These are phyloP conservation scores for Aphanoascus verrucosus DNA, from an alignment of 2,329 filamentous ascomycete genomes.

Conservation along the genomic window DNA sequence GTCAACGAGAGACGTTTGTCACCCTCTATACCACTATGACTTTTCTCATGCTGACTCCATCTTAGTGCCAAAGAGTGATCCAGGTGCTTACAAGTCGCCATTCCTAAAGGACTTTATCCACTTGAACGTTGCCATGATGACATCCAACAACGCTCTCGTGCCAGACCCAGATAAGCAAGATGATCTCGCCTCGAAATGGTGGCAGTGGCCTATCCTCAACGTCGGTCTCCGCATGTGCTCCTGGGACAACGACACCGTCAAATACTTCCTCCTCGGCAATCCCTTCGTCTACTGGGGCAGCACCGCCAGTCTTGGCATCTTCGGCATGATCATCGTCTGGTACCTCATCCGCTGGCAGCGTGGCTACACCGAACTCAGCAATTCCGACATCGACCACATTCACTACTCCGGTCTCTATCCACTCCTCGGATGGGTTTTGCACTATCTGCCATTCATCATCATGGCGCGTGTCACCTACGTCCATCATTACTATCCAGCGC, in stretches of 20 bases:
- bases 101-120: conserved; percentile 98
- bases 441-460: conserved; percentile 89
- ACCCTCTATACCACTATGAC: not conserved
- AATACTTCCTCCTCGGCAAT: conserved; percentile 97
- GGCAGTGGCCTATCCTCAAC: conserved; percentile 95
- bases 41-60: conserved; percentile 8
- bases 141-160: conserved; percentile 95
- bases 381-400: conserved; percentile 78
- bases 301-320: conserved; percentile 63
- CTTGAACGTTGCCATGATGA: conserved; percentile 99
- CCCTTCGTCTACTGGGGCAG: conserved; percentile 93
- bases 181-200: conserved; percentile 89
- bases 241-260: conserved; percentile 90
- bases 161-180: conserved; percentile 98
- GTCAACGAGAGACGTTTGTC: conserved; percentile 80
- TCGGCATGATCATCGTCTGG: conserved; percentile 64
- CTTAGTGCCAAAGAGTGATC: conserved; percentile 73
- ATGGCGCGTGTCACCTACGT: conserved; percentile 99
- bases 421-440: conserved; percentile 84
- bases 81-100: conserved; percentile 87
- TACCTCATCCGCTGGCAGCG: conserved; percentile 94
- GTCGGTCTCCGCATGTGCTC: conserved; percentile 97
- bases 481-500: conserved; percentile 95
- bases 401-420: conserved; percentile 91
- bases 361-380: conserved; percentile 72